Conservation (phyloP, 805 yeast species). For the Priceomyces castillae region DNA sequence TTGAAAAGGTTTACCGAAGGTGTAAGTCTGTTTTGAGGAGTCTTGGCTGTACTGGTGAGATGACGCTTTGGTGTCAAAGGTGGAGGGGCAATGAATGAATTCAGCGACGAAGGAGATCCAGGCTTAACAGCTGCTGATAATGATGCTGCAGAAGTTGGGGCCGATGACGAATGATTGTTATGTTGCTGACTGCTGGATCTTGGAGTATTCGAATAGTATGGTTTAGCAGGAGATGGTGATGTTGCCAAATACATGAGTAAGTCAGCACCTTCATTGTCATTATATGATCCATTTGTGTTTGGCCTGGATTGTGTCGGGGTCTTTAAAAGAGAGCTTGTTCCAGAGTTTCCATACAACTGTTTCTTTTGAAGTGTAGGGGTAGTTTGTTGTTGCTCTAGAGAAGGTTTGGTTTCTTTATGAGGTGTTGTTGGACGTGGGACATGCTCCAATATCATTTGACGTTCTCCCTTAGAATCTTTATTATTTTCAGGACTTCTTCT, state of each 20-base stretch:
- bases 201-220: conserved; percentile 33
- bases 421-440: conserved; percentile 28
- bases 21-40: conserved; percentile 43
- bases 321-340: conserved; percentile 16
- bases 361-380: conserved; percentile 29
- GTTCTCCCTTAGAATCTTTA: conserved; percentile 15
- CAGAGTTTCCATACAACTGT: conserved; percentile 15
- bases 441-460: conserved; percentile 31
- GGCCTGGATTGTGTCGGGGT: conserved; percentile 38
- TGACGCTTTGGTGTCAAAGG: conserved; percentile 45
- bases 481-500: conserved; percentile 15
- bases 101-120: conserved; percentile 13
- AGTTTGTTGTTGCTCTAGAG: conserved; percentile 19
- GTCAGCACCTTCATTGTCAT: conserved; percentile 73
- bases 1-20: conserved; percentile 36
- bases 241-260: conserved; percentile 78
- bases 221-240: conserved; percentile 68
- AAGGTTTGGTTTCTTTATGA: conserved; percentile 24
- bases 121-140: conserved; percentile 12
- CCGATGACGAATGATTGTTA: conserved; percentile 10
- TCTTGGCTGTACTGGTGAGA: conserved; percentile 21
- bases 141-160: conserved; percentile 29
- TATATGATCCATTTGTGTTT: conserved; percentile 19
- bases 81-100: conserved; percentile 36
- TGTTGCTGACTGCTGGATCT: conserved; percentile 12